These are phyloP conservation scores for Chrysoporthe austroafricana DNA, from an alignment of 2,329 filamentous ascomycete genomes.

Conservation along the genomic window DNA sequence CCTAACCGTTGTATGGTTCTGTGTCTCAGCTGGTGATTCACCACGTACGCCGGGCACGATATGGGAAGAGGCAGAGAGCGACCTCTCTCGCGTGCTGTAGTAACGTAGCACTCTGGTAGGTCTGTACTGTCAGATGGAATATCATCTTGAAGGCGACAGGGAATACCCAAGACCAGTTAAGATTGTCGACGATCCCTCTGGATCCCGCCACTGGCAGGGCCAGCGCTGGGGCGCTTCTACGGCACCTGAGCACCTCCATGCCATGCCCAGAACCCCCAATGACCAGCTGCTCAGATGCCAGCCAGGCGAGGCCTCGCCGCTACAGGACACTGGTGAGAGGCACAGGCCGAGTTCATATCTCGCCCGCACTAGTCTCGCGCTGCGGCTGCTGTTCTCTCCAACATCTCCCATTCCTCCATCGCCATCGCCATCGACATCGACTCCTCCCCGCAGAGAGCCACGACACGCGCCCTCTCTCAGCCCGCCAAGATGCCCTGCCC, in stretches of 20 bases:
- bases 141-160: background rate
- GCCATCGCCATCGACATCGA: too few species aligned
- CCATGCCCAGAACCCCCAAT: background rate
- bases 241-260: background rate
- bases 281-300: background rate
- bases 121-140: too few species aligned
- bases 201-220: background rate
- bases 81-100: background rate
- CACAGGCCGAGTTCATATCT: too few species aligned
- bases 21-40: too few species aligned
- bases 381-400: too few species aligned
- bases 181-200: background rate
- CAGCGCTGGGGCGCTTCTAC: background rate
- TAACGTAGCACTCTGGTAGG: background rate
- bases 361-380: too few species aligned
- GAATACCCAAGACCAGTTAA: background rate
- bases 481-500: background rate
- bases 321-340: too few species aligned
- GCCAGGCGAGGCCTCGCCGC: background rate
- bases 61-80: too few species aligned
- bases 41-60: too few species aligned
- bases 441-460: background rate
- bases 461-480: background rate
- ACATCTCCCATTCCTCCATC: too few species aligned
- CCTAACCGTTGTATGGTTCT: too few species aligned